phyloP scores from a whole-genome alignment of 1,284 basidiomycete species.

The Ceratobasidium papillatum region DNA sequence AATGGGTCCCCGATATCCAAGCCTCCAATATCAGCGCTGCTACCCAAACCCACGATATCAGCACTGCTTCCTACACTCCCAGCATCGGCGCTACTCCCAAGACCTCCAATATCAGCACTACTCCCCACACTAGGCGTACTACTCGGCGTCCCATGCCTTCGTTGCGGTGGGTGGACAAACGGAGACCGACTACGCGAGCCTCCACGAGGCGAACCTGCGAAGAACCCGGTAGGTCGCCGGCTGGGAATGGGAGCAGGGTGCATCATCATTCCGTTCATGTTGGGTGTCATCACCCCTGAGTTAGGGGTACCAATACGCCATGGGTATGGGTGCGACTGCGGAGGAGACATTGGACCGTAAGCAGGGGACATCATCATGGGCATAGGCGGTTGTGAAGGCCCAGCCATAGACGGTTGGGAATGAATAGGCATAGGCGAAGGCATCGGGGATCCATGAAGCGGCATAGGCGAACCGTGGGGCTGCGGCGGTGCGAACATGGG shows the following conservation, averaged over 20 bases:
- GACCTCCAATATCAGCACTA: background rate
- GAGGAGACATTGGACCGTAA: constrained; percentile 17
- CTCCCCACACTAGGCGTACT: constrained; percentile 28
- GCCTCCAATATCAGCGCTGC: background rate
- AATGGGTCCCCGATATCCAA: background rate
- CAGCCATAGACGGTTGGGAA: background rate
- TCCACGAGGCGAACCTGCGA: background rate
- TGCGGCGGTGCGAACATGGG: constrained; percentile 10
- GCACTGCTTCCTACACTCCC: background rate
- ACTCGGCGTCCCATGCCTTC: constrained; percentile 3
- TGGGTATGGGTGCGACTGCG: constrained; percentile 2
- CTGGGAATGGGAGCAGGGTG: background rate
- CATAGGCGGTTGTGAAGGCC: background rate
- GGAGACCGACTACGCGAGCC: background rate
- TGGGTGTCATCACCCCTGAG: background rate
- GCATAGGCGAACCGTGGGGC: constrained; percentile 10
- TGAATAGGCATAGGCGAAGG: background rate
- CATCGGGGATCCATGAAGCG: constrained; percentile 7
- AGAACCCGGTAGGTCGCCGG: constrained; percentile 1
- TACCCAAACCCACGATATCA: background rate
- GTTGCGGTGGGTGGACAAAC: background rate
- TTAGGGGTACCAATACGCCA: constrained; percentile 13
- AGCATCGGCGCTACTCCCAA: background rate
- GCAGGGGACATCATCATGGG: constrained; percentile 13
- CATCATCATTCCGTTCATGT: background rate